Percentiles rank a stretch among this genome's conserved stretches.
Conservation (phyloP, 1,139 yeast species). For the Chernovozyma sophiae-reginae region DNA sequence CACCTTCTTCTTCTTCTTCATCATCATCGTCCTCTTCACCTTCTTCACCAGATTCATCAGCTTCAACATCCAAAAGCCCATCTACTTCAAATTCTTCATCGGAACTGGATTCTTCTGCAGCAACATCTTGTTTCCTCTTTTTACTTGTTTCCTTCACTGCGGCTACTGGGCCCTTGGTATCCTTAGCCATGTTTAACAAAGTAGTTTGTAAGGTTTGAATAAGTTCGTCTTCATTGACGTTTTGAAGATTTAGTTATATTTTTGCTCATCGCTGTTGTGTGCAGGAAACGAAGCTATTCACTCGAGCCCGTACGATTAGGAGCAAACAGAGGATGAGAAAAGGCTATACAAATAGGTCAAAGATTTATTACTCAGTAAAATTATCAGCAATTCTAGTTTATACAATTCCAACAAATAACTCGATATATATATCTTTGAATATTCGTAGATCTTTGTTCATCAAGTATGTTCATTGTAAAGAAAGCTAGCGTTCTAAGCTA, state of each 20-base stretch:
- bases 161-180: background rate
- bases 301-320: too few species aligned
- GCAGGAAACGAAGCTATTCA: conserved; percentile 4
- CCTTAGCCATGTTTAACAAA: conserved; percentile 3
- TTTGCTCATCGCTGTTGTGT: conserved; percentile 1
- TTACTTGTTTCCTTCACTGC: conserved; percentile 8
- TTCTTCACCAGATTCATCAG: conserved; percentile 26
- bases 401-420: too few species aligned
- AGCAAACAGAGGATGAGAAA: too few species aligned
- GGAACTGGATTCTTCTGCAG: conserved; percentile 7
- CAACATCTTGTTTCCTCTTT: conserved; percentile 12
- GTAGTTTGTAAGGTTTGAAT: too few species aligned
- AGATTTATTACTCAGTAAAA: too few species aligned
- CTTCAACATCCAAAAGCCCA: conserved; percentile 23
- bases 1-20: conserved; percentile 23
- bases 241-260: background rate
- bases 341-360: too few species aligned
- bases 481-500: too few species aligned
- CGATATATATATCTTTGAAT: too few species aligned
- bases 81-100: conserved; percentile 33
- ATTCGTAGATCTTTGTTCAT: too few species aligned
- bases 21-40: conserved; percentile 23
- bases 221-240: too few species aligned
- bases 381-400: too few species aligned
- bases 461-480: too few species aligned